Base-by-base conservation (phyloP, 768 basidiomycete species). In the Lentinus tigrinus region DNA sequence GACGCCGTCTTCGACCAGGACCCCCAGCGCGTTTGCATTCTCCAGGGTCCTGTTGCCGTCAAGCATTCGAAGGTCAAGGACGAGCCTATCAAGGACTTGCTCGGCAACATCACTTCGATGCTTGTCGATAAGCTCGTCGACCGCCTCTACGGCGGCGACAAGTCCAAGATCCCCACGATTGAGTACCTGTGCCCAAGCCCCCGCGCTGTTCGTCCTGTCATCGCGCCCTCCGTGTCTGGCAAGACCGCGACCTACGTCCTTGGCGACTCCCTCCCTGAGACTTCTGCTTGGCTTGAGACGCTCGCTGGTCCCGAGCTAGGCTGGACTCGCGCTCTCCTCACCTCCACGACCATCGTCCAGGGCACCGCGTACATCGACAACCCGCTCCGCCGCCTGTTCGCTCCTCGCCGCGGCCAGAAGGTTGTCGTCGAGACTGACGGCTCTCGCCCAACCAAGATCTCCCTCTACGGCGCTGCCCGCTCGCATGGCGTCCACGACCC, bases 1-100 rank as follows among this genome's bases (percentile, higher is more conserved):
- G 97, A 98, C 60, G 96, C 95, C 14, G 95, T 99, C 40, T 97
- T 98, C 69, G 97, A 98, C 75, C 94, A 96, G 75, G 97, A 98
- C 73, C 96, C 96, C 24, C 93, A 99, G 73, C 89, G 97, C 61
- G 95, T 98, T 26, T 96, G 94, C 69, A 96, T 99, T 65, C 84
- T 99, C 52, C 95, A 97, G 75, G 97, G 97, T 21, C 97, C 97
- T 14, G 89, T 99, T 49, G 95, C 97, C 1, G 93, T 85, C 60
- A 95, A 91, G 73, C 87, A 93, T 73, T 86, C 93, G 9, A 85
- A 78, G 40, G 77, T 85, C 67, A 96, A 94, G 73, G 94, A 99
- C 67, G 93, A 96, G 73, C 95, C 97, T 7, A 89, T 98, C 72
- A 91, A 88, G 65, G 91, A 96, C 28, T 78, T 99, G 53, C 83